phyloP scores from a whole-genome alignment of 2,329 filamentous ascomycete species.

The Ophiostoma ulmi region DNA sequence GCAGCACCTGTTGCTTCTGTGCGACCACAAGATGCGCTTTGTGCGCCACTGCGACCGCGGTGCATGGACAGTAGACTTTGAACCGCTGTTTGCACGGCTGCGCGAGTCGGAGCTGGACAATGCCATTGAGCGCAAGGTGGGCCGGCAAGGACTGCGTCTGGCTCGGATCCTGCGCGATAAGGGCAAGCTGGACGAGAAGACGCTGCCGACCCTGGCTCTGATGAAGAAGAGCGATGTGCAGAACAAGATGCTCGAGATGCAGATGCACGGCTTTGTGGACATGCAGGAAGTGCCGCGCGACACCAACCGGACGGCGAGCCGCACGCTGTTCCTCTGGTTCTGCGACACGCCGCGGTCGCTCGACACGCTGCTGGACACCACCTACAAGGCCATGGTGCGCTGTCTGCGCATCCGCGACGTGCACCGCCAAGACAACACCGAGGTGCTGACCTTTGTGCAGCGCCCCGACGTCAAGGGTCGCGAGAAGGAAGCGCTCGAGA shows the following conservation, averaged over 20 bases:
- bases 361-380: constrained; percentile 67
- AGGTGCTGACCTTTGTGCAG: constrained; percentile 74
- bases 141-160: constrained; percentile 72
- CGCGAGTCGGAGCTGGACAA: constrained; percentile 75
- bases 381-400: constrained; percentile 85
- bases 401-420: constrained; percentile 74
- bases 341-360: constrained; percentile 72
- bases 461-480: constrained; percentile 80
- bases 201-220: constrained; percentile 71
- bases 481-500: constrained; percentile 72
- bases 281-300: constrained; percentile 93
- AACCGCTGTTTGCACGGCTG: constrained; percentile 63
- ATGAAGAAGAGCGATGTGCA: constrained; percentile 83
- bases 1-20: constrained; percentile 67
- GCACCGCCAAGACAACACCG: constrained; percentile 65
- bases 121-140: constrained; percentile 72
- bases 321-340: constrained; percentile 88
- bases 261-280: constrained; percentile 79
- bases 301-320: constrained; percentile 70
- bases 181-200: constrained; percentile 93
- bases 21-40: constrained; percentile 64
- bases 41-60: constrained; percentile 63
- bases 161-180: constrained; percentile 77
- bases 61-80: constrained; percentile 81
- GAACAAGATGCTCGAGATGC: constrained; percentile 76